A percentile compares a stretch with the other conserved stretches of the same genome.
These are phyloP conservation scores for Penicillium sp. DNA, from an alignment of 2,329 filamentous ascomycete species.

Conservation along the genomic window DNA sequence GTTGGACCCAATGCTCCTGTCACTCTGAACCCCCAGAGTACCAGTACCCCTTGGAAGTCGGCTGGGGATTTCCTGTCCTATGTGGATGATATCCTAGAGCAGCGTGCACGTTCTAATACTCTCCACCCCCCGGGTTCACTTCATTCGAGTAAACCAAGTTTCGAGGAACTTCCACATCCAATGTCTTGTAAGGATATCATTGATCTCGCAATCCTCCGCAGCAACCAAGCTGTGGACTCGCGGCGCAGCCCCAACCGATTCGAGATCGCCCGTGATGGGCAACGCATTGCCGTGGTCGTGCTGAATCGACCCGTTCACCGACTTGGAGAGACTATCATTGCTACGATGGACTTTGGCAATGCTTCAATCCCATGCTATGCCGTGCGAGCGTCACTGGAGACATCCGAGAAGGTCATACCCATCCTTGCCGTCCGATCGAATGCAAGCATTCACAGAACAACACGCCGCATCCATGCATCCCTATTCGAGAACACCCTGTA, in stretches of 20 bases:
- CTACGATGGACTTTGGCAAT: constrained; percentile 76
- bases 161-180: constrained; percentile 50
- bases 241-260: constrained; percentile 86
- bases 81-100: constrained; percentile 67
- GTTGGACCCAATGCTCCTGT: constrained; percentile 39
- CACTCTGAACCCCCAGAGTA: constrained; percentile 39
- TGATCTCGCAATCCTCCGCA: constrained; percentile 81
- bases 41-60: constrained; percentile 41
- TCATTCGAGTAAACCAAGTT: constrained; percentile 55
- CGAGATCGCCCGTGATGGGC: constrained; percentile 89
- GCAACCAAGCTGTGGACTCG: constrained; percentile 63
- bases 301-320: constrained; percentile 83
- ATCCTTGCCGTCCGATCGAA: constrained; percentile 77
- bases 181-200: constrained; percentile 76
- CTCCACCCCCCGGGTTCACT: constrained; percentile 66
- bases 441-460: constrained; percentile 80
- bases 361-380: constrained; percentile 80
- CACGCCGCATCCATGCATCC: constrained; percentile 72
- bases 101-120: constrained; percentile 50
- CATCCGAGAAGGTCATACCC: constrained; percentile 74
- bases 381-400: constrained; percentile 78
- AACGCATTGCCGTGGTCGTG: constrained; percentile 83
- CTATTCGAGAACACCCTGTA: constrained; percentile 80
- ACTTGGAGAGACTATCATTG: constrained; percentile 79
- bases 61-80: constrained; percentile 68